Conservation (phyloP, 306 rosid species). For the Sechiopsis laciniata region DNA sequence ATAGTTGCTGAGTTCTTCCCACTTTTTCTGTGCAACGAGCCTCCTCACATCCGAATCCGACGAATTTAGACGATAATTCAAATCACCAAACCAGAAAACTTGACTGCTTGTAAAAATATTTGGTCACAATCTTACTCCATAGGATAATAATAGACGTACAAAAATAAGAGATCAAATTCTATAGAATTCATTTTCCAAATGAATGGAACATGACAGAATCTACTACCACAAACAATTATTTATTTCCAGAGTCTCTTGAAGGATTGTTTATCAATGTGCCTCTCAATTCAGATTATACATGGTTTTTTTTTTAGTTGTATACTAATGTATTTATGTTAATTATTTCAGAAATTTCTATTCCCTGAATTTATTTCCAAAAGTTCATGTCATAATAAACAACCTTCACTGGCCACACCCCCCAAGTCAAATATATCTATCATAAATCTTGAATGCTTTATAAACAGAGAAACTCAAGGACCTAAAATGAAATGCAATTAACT, state of each 20-base stretch:
- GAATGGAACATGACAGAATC: neutral
- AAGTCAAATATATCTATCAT: too few relatives aligned
- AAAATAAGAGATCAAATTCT: neutral
- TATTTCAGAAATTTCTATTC: too few relatives aligned
- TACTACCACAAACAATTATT: neutral
- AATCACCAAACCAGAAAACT: constrained; percentile 93
- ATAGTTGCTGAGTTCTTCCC: constrained; percentile 64
- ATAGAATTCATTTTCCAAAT: neutral
- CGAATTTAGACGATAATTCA: constrained; percentile 83
- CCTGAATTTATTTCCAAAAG: too few relatives aligned
- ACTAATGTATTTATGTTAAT: too few relatives aligned
- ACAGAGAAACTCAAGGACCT: too few relatives aligned
- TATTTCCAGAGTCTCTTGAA: neutral
- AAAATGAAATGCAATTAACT: neutral
- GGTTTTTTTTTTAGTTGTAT: too few relatives aligned
- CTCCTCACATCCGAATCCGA: constrained; percentile 52
- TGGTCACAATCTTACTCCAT: constrained; percentile 24
- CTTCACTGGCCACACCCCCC: too few relatives aligned
- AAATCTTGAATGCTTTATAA: too few relatives aligned
- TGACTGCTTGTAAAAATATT: constrained; percentile 50
- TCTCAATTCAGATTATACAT: too few relatives aligned
- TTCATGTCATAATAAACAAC: neutral
- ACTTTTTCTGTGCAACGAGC: constrained; percentile 52
- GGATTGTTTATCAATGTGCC: neutral
- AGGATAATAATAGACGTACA: neutral